Evolutionary conservation across 495 filamentous ascomycete genomes (phyloP), one percentile per base, ranked within the genome.

Genomic region (Clohesyomyces aquaticus): DNA sequence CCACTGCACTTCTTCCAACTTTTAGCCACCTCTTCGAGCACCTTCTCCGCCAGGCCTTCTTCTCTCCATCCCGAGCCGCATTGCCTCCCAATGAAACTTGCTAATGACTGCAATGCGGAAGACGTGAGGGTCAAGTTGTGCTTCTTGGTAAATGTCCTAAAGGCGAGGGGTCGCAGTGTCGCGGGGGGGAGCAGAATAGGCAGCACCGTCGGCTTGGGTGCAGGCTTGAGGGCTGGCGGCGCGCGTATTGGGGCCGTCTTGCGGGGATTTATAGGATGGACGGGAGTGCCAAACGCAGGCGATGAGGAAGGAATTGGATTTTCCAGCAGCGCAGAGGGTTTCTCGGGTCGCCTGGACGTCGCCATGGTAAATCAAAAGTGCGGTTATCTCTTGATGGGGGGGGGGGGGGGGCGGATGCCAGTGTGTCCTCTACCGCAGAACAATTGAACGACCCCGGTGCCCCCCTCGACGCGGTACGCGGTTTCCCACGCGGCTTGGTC

Each of bases 61-160:
- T 98, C 91, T 65, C 94, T 84, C 94, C 94, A 98, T 86, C 88
- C 92, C 38, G 91, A 89, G 47, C 94, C 94, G 72, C 94, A 98
- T 73, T 96, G 88, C 52, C 88, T 88, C 12, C 94, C 94, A 38
- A 98, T 88, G 71, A 98, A 98, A 0, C 83, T 81, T 12, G 95
- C 92, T 22, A 98, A 79, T 10, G 87, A 83, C 73, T 91, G 85
- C 0, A 98, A 81, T 0, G 94, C 90, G 9, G 91, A 83, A 0
- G 93, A 93, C 2, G 91, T 96, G 41, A 98, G 87, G 0, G 92
- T 98, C 38, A 98, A 81, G 73, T 93, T 93, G 75, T 98, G 91
- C 70, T 98, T 98, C 77, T 96, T 96, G 6, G 94, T 98, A 67
- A 98, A 95, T 0, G 91, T 93, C 41, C 94, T 88, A 73, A 98